A percentile compares a stretch with the other conserved stretches of the same genome.
These are phyloP conservation scores for Colletotrichum sp. DNA, from an alignment of 2,329 filamentous ascomycete genomes.

Conservation along the genomic window DNA sequence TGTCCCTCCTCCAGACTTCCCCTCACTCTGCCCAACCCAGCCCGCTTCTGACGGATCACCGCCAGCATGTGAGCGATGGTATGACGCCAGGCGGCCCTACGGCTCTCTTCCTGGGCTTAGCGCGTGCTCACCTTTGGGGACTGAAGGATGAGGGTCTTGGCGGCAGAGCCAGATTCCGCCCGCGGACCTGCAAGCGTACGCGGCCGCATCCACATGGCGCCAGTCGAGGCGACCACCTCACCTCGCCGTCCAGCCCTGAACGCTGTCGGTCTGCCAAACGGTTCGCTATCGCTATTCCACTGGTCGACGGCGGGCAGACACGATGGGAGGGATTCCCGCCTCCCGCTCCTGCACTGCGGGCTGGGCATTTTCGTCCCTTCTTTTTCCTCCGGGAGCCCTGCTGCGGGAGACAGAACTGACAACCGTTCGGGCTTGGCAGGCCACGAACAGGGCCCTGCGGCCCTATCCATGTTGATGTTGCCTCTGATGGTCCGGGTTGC, in stretches of 20 bases:
- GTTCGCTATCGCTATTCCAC: background rate
- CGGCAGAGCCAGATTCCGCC: slow-evolving; percentile 13
- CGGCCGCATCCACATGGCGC: slow-evolving; percentile 17
- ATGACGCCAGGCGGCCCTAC: slow-evolving; percentile 17
- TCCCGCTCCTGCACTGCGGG: background rate
- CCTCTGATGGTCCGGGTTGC: background rate
- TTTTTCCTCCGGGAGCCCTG: background rate
- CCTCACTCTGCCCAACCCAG: background rate
- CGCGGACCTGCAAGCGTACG: slow-evolving; percentile 9
- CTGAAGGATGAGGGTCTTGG: slow-evolving; percentile 6
- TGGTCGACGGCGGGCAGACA: background rate
- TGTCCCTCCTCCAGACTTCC: background rate
- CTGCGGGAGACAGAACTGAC: background rate
- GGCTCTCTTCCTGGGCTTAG: background rate
- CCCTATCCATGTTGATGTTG: background rate
- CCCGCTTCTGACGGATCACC: background rate
- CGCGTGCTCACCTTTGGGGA: background rate
- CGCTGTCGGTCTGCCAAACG: background rate
- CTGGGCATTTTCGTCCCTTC: background rate
- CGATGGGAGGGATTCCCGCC: background rate
- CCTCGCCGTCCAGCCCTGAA: background rate
- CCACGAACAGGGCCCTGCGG: background rate
- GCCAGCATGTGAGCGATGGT: slow-evolving; percentile 11
- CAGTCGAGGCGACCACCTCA: background rate
- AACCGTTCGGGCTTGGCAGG: background rate